Conservation (phyloP, 371 early-diverging fungal species). For the Actinomortierella ambigua region DNA sequence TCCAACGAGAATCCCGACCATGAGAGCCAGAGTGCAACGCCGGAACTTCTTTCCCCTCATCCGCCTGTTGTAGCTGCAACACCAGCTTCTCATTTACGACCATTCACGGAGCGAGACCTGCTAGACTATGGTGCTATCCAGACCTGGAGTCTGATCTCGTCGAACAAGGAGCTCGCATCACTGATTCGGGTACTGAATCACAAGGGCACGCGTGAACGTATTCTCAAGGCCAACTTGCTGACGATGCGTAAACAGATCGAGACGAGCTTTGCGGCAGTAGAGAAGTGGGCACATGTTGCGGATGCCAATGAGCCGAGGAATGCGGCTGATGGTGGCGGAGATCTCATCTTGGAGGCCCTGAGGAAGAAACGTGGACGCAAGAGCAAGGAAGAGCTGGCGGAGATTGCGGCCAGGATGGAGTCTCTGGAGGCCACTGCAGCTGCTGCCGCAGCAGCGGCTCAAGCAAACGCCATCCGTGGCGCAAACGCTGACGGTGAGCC, state of each 20-base stretch:
- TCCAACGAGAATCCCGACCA: neutral
- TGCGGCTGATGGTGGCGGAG: slow-evolving; percentile 11
- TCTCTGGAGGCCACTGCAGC: slow-evolving; percentile 8
- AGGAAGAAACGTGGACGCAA: slow-evolving; percentile 40
- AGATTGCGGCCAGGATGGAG: slow-evolving; percentile 37
- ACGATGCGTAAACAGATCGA: slow-evolving; percentile 41
- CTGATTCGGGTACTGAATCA: slow-evolving; percentile 37
- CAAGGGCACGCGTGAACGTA: slow-evolving; percentile 37
- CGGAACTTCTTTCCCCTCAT: too few relatives aligned
- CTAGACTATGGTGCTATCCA: slow-evolving; percentile 40
- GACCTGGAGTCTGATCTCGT: slow-evolving; percentile 40
- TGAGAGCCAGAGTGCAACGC: slow-evolving; percentile 1
- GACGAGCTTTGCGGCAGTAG: slow-evolving; percentile 21
- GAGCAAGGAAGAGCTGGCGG: slow-evolving; percentile 40
- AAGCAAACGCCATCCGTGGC: slow-evolving; percentile 10
- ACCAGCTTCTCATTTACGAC: too few relatives aligned
- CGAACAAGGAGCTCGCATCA: slow-evolving; percentile 34
- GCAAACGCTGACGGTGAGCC: too few relatives aligned
- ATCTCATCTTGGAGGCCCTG: slow-evolving; percentile 8
- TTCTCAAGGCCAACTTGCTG: slow-evolving; percentile 28
- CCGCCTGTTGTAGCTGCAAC: too few relatives aligned
- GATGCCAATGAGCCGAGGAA: slow-evolving; percentile 10
- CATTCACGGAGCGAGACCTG: slow-evolving; percentile 3
- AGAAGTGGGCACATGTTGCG: slow-evolving; percentile 16
- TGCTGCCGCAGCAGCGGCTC: neutral